Base-by-base conservation (phyloP, 495 filamentous ascomycete species). In the Xylaria curta region DNA sequence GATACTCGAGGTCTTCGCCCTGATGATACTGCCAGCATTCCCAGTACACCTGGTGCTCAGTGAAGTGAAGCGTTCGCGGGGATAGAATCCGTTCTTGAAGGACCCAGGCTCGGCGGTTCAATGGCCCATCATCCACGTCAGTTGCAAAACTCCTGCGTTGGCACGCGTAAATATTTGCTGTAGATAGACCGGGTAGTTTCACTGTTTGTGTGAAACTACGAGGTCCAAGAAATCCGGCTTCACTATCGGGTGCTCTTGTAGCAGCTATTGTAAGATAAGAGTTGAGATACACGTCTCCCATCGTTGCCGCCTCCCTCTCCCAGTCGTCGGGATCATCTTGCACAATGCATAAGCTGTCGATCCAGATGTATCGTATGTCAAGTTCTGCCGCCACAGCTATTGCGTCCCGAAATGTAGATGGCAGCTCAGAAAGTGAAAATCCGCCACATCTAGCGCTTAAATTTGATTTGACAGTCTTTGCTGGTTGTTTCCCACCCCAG, bases 301-400 rank as follows among this genome's bases (percentile, higher is more conserved):
- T 83, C 33, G 42, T 62, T 9, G 70, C 63, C 13, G 81, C 76
- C 64, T 83, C 79, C 38, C 40, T 61, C 58, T 73, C 33, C 81
- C 81, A 83, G 62, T 83, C 81, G n/a, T 71, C 64, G 26, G 31
- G 26, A 31, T 72, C 68, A 53, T 79, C 77, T 70, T 78, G 77
- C 21, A 76, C 6, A 31, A 78, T 78, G 31, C 77, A 79, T 17
- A 79, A 44, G 49, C 69, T 60, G 61, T 78, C 77, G 47, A 78
- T 76, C 78, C 78, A 80, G 0, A 80, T 38, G 21, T 67, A 67
- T 54, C 19, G 64, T 38, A 67, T 38, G 17, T 19, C 47, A 13
- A 67, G 38, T 24, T 67, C 19, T 38, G 7, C 21, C 9, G 64
- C 64, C 9, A 67, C 64, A 19, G 31, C 19, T 67, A 67, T 40